Base-by-base conservation (phyloP, 805 yeast species). In the Cyberlindnera xylosilytica region DNA sequence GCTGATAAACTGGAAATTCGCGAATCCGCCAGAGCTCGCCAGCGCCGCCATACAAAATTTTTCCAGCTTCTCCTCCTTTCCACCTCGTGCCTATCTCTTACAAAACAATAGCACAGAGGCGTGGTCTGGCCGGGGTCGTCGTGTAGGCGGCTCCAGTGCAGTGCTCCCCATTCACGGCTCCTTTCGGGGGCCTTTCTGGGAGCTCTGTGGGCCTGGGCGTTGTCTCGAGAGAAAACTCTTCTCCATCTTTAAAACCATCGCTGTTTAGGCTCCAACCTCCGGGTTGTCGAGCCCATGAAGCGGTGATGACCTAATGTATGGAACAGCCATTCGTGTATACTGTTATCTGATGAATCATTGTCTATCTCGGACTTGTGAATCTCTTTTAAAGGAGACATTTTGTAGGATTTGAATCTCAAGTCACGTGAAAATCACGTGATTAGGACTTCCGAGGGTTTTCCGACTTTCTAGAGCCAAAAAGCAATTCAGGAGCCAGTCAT, bases 251-350 rank as follows among this genome's bases (percentile, higher is more conserved):
- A 88, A 88, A 88, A 88, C 97, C 97, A 88, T 88, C 88, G 96
- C 90, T 79, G 87, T 83, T 82, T 89, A 87, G 96, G 95, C 83
- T 82, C 88, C 87, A 65, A 42, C 42, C 36, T 19, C 39, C n/a
- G 55, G 56, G 41, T 52, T 73, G 74, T 70, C 65, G 66, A 72
- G 83, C 78, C 89, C 95, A 87, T 87, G 95, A 87, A 83, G 81
- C 74, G 86, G 90, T 83, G 96, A 87, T 87, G 95, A 87, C 96
- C 96, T 87, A 80, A 72, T 69, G 82, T 65, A 73, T 85, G 91
- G 79, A 63, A 85, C 87, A 85, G 71, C 53, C 27, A 9, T 4
- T 20, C 10, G 10, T 33, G 24, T 33, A 20, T 20, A 17, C n/a
- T n/a, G n/a, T n/a, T n/a, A n/a, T n/a, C n/a, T n/a, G n/a, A n/a